Conservation (phyloP, 352 stramenopile genomes). For the Vaucheria bursata region DNA sequence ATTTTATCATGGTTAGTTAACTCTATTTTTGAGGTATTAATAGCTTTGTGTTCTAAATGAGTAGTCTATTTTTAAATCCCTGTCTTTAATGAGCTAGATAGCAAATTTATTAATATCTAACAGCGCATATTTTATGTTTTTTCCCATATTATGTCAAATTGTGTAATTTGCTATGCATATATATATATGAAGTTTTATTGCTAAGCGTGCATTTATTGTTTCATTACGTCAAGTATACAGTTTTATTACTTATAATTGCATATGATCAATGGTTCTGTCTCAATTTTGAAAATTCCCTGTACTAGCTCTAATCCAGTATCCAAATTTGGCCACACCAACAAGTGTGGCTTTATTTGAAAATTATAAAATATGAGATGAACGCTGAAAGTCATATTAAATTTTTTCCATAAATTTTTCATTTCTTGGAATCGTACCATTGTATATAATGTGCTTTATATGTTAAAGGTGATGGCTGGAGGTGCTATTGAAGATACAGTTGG, state of each 20-base stretch:
- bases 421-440: too few species aligned
- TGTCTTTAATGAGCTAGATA: not conserved
- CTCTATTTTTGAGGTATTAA: not conserved
- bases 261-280: too few species aligned
- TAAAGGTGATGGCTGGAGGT: not conserved
- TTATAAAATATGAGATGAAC: too few species aligned
- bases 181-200: not conserved
- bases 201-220: not conserved
- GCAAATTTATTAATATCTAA: not conserved
- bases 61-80: not conserved
- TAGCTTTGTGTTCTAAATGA: not conserved
- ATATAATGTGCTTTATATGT: not conserved
- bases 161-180: not conserved
- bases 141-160: too few species aligned
- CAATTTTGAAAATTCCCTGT: too few species aligned
- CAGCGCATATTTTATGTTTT: not conserved
- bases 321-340: too few species aligned
- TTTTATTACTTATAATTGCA: too few species aligned
- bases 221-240: too few species aligned
- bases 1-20: constrained; percentile 1
- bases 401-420: too few species aligned
- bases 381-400: too few species aligned
- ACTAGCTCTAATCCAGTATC: too few species aligned
- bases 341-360: too few species aligned
- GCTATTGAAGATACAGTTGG: constrained; percentile 5